Base-by-base conservation (phyloP, 768 basidiomycete species). In the Lactarius sanguifluus region DNA sequence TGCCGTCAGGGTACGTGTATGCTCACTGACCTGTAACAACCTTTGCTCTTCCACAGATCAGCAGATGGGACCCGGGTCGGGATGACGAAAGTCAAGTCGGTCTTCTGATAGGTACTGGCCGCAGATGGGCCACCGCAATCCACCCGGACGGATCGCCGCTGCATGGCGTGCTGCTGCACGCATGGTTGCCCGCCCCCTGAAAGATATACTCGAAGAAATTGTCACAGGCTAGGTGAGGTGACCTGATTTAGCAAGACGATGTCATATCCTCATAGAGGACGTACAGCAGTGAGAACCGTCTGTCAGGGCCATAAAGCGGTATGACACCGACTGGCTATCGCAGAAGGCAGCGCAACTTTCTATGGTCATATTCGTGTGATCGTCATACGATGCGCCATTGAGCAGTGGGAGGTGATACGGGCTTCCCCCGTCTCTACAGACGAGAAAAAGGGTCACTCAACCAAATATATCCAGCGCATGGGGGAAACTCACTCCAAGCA, bases 271-370 rank as follows among this genome's bases (percentile, higher is more conserved):
- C 41, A 58, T 0, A 13, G 38, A 15, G 12, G n/a, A 58, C 32
- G 25, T 74, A 87, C 86, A 87, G 77, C 85, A 88, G 74, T 87
- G 82, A 59, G 81, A 77, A 25, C 79, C 82, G 66, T 81, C 90
- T 75, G 91, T 89, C 18, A 85, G 80, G 8, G 90, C 91, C n/a
- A 89, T 88, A 68, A 83, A 89, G 67, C 86, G 74, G 72, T 79
- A 89, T 12, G 52, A 28, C 28, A 5, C 23, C 15, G 75, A 69
- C 64, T 80, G 75, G 23, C 76, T 59, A 43, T 79, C 76, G 72
- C 82, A 83, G 66, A 77, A 82, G 61, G 30, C 72, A 67, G 82
- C 73, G 70, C 82, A 83, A 9, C 73, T 71, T 70, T 81, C 85
- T 41, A 85, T 79, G 8, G 90, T 91, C 86, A 91, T 90, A 28